Evolutionary conservation across 208 protist species (phyloP).

Genomic region (Spongospora subterranea): DNA sequence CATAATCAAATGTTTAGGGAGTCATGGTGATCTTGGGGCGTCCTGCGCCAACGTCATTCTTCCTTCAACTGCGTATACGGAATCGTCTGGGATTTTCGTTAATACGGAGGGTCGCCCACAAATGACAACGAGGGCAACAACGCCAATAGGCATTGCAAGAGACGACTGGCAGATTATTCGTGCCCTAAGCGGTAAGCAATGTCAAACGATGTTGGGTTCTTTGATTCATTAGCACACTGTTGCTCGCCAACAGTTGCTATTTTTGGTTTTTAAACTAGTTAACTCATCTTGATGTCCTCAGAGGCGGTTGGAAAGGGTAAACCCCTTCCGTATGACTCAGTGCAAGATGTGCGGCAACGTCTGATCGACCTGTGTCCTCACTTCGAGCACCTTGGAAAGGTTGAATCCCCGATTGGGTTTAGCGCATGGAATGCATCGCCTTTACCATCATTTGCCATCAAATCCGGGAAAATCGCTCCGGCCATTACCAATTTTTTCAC

Average conservation of each 20-base stretch:
- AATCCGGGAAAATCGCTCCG: background rate
- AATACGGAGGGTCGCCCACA: slow-evolving; percentile 75
- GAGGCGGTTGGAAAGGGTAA: slow-evolving; percentile 59
- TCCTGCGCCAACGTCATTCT: slow-evolving; percentile 71
- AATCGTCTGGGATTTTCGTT: slow-evolving; percentile 74
- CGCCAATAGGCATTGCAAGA: slow-evolving; percentile 68
- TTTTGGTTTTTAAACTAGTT: background rate
- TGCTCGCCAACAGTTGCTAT: background rate
- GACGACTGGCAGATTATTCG: slow-evolving; percentile 76
- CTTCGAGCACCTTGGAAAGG: background rate
- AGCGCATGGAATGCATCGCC: background rate
- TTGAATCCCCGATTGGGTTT: background rate
- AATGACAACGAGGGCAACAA: slow-evolving; percentile 65
- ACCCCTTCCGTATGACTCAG: slow-evolving; percentile 71
- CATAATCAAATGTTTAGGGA: slow-evolving; percentile 9
- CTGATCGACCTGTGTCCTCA: slow-evolving; percentile 67
- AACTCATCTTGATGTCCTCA: too few species aligned
- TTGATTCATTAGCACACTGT: too few species aligned
- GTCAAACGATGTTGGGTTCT: too few species aligned
- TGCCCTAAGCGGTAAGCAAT: slow-evolving; percentile 66
- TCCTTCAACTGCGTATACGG: slow-evolving; percentile 74
- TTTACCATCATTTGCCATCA: background rate
- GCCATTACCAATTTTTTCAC: slow-evolving; percentile 53
- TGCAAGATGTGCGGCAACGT: slow-evolving; percentile 65
- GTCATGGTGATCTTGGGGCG: slow-evolving; percentile 74